A percentile compares a stretch with the other conserved stretches of the same genome.
Conservation (phyloP, 495 filamentous ascomycete species). For the Trichodelitschia bisporula region DNA sequence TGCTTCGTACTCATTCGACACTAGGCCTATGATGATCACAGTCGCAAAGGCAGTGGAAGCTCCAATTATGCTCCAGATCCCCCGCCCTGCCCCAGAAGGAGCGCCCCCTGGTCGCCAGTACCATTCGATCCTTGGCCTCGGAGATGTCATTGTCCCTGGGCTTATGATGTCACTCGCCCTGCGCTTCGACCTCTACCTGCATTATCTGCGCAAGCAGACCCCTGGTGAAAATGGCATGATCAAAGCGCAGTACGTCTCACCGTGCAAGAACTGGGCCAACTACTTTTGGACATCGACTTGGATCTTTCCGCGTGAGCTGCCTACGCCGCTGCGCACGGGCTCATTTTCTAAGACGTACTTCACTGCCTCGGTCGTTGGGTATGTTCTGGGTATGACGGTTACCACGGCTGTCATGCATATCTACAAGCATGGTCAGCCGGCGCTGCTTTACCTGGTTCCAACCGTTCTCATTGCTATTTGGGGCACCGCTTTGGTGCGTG, state of each 20-base stretch:
- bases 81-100: constrained; percentile 26
- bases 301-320: background rate
- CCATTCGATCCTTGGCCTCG: constrained; percentile 71
- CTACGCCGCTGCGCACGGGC: constrained; percentile 10
- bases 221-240: constrained; percentile 4
- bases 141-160: constrained; percentile 85
- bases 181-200: constrained; percentile 70
- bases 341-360: constrained; percentile 66
- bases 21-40: constrained; percentile 77
- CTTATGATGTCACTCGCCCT: constrained; percentile 74
- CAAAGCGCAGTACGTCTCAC: constrained; percentile 32
- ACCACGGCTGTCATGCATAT: constrained; percentile 58
- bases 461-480: too few species aligned
- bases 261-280: constrained; percentile 57
- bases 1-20: too few species aligned
- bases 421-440: constrained; percentile 66
- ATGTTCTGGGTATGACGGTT: constrained; percentile 50
- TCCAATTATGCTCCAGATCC: constrained; percentile 81
- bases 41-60: constrained; percentile 79
- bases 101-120: constrained; percentile 16
- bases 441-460: constrained; percentile 80
- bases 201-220: constrained; percentile 39
- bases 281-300: constrained; percentile 45
- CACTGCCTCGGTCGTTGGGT: constrained; percentile 51
- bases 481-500: too few species aligned